Base-by-base conservation (phyloP, 1,284 basidiomycete species). In the Ganoderma lucidum region DNA sequence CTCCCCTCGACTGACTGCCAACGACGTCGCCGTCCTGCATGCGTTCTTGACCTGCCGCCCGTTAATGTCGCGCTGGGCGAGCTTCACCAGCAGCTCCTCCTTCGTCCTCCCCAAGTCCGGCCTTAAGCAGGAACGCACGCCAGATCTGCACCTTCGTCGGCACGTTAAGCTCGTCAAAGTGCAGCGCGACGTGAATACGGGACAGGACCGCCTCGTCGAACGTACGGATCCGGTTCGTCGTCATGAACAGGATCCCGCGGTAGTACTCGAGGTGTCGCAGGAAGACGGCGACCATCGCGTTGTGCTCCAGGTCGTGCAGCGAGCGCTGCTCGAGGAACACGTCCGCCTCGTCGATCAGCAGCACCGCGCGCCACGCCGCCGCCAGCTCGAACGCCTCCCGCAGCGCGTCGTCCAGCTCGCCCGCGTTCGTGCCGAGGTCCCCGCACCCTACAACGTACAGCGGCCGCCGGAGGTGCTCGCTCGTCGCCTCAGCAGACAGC, bases 191-290 rank as follows among this genome's bases (percentile, higher is more conserved):
- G 75, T 89, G 87, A 71, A 89, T 88, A 65, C 88, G 87, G 23
- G 88, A 89, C 59, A 89, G 83, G 84, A 90, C 90, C 9, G 89
- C 90, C 73, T 88, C 87, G 76, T 90, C 89, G 77, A 90, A 90
- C 2, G 86, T 83, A 69, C 85, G 85, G 61, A 90, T 86, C 45
- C 89, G 84, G 75, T 90, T 90, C 14, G 89, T 90, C 30, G 89
- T 90, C 58, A 91, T 81, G 83, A 91, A 89, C 63, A 90, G 83
- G 74, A 89, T 86, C 6, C 87, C 87, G 44, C 85, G 85, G 78
- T 89, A 88, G 76, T 89, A 90, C 75, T 90, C 88, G 66, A 90
- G 83, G 71, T 87, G 85, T 23, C 87, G 85, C 53, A 88, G 81
- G 81, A 89, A 89, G n/a, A 89, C 87, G 14, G 88, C 87, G 17